A percentile compares a stretch with the other conserved stretches of the same genome.
Conservation (phyloP, 495 filamentous ascomycete genomes). For the Amniculicola lignicola region DNA sequence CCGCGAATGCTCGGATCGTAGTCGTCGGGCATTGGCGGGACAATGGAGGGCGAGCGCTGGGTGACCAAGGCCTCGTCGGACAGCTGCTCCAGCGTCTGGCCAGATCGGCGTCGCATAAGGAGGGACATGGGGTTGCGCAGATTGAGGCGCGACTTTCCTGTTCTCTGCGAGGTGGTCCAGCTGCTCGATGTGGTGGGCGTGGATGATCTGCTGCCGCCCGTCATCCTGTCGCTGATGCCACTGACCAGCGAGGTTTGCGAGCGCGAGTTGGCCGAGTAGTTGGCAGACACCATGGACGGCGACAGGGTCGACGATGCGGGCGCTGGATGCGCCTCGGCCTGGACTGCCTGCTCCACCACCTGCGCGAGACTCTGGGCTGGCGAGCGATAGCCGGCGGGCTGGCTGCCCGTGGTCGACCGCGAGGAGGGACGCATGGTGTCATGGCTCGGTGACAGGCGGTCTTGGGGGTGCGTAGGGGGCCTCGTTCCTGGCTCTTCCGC, state of each 20-base stretch:
- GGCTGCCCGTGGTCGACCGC: conserved; percentile 4
- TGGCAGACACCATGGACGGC: conserved; percentile 6
- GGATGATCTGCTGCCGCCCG: conserved; percentile 4
- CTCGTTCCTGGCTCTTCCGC: not conserved
- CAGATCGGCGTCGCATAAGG: conserved; percentile 57
- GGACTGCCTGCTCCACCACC: conserved; percentile 23
- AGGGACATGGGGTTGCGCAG: conserved; percentile 67
- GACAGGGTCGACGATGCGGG: conserved; percentile 11
- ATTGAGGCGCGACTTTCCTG: conserved; percentile 60
- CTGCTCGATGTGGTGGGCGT: not conserved
- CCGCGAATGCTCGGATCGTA: conserved; percentile 85
- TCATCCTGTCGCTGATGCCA: conserved; percentile 23
- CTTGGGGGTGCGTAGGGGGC: not conserved
- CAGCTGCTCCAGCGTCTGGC: conserved; percentile 37
- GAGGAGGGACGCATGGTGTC: conserved; percentile 11
- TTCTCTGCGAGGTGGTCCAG: too few relatives aligned
- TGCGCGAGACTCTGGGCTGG: conserved; percentile 24
- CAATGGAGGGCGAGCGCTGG: conserved; percentile 35
- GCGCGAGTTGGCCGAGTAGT: conserved; percentile 22
- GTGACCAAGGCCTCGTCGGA: conserved; percentile 35
- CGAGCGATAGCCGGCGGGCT: conserved; percentile 1
- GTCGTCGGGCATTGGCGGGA: conserved; percentile 57
- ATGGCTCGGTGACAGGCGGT: conserved; percentile 7
- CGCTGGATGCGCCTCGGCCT: conserved; percentile 4
- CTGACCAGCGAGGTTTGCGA: conserved; percentile 28